Conservation (phyloP, 495 filamentous ascomycete genomes). For the Recurvomyces mirabilis region DNA sequence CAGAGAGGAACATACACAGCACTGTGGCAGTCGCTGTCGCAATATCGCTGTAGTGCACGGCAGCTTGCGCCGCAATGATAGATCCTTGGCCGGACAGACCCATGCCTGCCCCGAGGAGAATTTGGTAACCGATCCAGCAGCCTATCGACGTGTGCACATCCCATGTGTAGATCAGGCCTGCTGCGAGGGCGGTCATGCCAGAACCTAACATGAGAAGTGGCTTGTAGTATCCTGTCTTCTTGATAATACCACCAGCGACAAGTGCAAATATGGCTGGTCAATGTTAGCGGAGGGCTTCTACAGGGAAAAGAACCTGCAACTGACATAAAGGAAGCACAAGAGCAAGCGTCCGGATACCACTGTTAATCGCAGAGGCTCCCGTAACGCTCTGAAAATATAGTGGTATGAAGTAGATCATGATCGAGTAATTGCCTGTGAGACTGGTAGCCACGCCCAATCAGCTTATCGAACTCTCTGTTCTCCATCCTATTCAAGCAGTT, state of each 20-base stretch:
- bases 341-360: slow-evolving; percentile 27
- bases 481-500: too few relatives aligned
- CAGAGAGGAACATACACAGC: slow-evolving; percentile 10
- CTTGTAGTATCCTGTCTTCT: slow-evolving; percentile 14
- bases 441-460: too few relatives aligned
- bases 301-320: slow-evolving; percentile 21
- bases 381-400: slow-evolving; percentile 31
- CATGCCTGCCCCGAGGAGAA: slow-evolving; percentile 23
- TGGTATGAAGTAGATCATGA: slow-evolving; percentile 30
- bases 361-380: slow-evolving; percentile 24
- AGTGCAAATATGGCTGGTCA: slow-evolving; percentile 11
- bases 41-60: slow-evolving; percentile 23
- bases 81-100: slow-evolving; percentile 27
- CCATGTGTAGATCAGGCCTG: slow-evolving; percentile 25
- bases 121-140: slow-evolving; percentile 28
- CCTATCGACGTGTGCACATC: slow-evolving; percentile 15
- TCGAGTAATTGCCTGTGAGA: slow-evolving; percentile 24
- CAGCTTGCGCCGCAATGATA: slow-evolving; percentile 29
- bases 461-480: too few relatives aligned
- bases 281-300: slow-evolving; percentile 17
- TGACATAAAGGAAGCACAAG: slow-evolving; percentile 23
- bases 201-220: slow-evolving; percentile 25
- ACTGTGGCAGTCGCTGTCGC: slow-evolving; percentile 28
- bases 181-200: slow-evolving; percentile 20
- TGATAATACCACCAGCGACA: background rate